These are phyloP conservation scores for Cryptosporidium muris DNA, from an alignment of 169 alveolate species.

Conservation along the genomic window DNA sequence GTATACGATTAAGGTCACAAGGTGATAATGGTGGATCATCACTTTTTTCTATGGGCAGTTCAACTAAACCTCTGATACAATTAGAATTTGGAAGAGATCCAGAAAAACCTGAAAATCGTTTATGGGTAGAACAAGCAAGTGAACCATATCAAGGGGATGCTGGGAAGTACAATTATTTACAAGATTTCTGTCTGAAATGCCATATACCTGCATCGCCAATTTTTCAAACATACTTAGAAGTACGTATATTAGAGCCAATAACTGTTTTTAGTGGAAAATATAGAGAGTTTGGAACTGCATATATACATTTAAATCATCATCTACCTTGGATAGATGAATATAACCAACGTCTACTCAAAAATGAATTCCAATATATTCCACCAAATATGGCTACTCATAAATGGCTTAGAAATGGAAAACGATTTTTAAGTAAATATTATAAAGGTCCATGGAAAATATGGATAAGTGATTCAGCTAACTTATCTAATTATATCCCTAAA, in stretches of 20 bases:
- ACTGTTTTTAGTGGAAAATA: constrained; percentile 65
- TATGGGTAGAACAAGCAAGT: constrained; percentile 68
- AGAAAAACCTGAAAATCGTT: constrained; percentile 67
- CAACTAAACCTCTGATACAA: constrained; percentile 59
- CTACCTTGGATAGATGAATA: constrained; percentile 70
- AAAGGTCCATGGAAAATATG: constrained; percentile 66
- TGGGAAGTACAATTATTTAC: constrained; percentile 49
- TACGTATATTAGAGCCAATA: constrained; percentile 46
- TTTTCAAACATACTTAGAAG: constrained; percentile 59
- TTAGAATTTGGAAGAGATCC: constrained; percentile 71
- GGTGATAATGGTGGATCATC: constrained; percentile 8
- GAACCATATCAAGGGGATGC: constrained; percentile 62
- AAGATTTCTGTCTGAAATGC: constrained; percentile 55
- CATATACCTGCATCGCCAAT: constrained; percentile 71
- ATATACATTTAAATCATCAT: constrained; percentile 66
- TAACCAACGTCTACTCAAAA: constrained; percentile 52
- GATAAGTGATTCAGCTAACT: constrained; percentile 19
- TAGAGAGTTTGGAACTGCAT: constrained; percentile 67
- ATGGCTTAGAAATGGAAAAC: constrained; percentile 56
- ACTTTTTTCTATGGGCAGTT: constrained; percentile 25
- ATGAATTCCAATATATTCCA: constrained; percentile 66
- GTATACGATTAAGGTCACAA: constrained; percentile 59
- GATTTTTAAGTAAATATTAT: constrained; percentile 62
- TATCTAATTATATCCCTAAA: constrained; percentile 34
- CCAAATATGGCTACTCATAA: constrained; percentile 28